These are phyloP conservation scores for Calycina herbarum DNA, from an alignment of 2,329 filamentous ascomycete species.

Conservation along the genomic window DNA sequence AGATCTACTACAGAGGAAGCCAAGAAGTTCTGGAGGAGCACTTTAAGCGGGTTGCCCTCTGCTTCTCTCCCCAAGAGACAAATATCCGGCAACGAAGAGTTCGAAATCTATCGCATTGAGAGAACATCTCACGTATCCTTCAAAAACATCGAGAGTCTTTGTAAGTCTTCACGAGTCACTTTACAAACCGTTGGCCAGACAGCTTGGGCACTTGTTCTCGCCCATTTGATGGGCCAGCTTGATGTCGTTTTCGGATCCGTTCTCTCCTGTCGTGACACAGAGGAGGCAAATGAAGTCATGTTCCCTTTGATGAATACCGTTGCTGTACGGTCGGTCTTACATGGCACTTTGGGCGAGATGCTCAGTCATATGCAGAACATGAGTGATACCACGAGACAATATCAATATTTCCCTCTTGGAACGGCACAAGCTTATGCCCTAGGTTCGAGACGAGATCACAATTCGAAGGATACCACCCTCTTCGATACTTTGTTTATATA, in stretches of 20 bases:
- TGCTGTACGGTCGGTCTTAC: conserved; percentile 68
- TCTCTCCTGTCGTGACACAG: conserved; percentile 78
- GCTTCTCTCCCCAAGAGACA: conserved; percentile 42
- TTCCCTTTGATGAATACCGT: conserved; percentile 96
- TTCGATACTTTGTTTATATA: conserved; percentile 69
- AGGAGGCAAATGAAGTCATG: conserved; percentile 64
- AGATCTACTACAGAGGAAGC: conserved; percentile 45
- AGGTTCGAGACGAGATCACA: conserved; percentile 25
- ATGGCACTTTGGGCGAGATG: conserved; percentile 65
- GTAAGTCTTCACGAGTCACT: conserved; percentile 66
- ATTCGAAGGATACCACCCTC: conserved; percentile 42
- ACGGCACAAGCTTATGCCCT: conserved; percentile 59
- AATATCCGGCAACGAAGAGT: conserved; percentile 13
- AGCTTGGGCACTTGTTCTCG: conserved; percentile 72
- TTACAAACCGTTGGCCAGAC: conserved; percentile 75
- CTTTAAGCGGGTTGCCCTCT: conserved; percentile 54
- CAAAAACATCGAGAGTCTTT: conserved; percentile 55
- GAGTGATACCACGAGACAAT: conserved; percentile 63
- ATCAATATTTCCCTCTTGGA: conserved; percentile 76
- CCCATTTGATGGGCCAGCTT: conserved; percentile 60
- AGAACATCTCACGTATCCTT: conserved; percentile 44
- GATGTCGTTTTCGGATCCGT: conserved; percentile 84
- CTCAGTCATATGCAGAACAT: conserved; percentile 73
- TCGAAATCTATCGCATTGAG: conserved; percentile 45
- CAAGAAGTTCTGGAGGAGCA: conserved; percentile 68